These are phyloP conservation scores for Nephelium lappaceum DNA, from an alignment of 345 rosid species.

Conservation along the genomic window DNA sequence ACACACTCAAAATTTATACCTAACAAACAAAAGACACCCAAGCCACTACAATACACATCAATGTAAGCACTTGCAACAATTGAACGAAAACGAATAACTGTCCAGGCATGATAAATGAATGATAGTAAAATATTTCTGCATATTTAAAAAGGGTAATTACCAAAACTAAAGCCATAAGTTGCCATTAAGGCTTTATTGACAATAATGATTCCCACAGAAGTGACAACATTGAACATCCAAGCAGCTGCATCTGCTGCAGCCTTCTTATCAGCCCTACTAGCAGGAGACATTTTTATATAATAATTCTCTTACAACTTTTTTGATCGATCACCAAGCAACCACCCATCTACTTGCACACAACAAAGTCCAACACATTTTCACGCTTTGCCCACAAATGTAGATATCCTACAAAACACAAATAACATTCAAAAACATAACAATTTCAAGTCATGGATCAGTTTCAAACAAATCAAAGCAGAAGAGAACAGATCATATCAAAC, in stretches of 20 bases:
- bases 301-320: constrained; percentile 2
- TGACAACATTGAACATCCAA: constrained; percentile 98
- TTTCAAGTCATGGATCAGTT: too few species aligned
- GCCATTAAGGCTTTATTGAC: constrained; percentile 99
- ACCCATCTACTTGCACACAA: constrained; percentile 21
- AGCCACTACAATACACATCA: neutral
- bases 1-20: neutral
- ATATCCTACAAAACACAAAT: too few species aligned
- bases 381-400: neutral
- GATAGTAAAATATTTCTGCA: neutral
- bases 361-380: constrained; percentile 2
- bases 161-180: constrained; percentile 93
- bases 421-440: too few species aligned
- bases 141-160: constrained; percentile 37
- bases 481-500: too few species aligned
- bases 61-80: neutral
- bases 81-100: neutral
- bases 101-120: neutral
- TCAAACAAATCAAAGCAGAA: too few species aligned
- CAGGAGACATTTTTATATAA: constrained; percentile 60
- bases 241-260: constrained; percentile 92
- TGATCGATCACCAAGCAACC: neutral
- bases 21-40: neutral
- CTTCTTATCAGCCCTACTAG: constrained; percentile 75
- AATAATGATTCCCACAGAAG: constrained; percentile 94